Evolutionary conservation across 2,329 filamentous ascomycete species (phyloP), one percentile per base, ranked within the genome.

Genomic region (Colletotrichum sojae): DNA sequence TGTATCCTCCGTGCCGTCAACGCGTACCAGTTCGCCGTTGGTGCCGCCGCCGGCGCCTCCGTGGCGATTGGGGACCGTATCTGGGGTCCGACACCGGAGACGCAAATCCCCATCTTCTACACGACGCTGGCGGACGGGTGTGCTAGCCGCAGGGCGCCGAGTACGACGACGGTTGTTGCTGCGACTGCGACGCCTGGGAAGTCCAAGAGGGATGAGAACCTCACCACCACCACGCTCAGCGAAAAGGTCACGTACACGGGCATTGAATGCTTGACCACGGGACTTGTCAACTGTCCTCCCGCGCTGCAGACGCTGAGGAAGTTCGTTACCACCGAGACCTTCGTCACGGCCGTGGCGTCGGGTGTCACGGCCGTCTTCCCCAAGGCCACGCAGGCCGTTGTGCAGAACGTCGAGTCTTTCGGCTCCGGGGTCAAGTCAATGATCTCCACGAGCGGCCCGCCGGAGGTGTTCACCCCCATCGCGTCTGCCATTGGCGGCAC

Each of bases 21-120:
- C 70, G 78, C 80, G 2, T 90, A 88, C 73, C 77, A 82, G 12
- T 73, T 90, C 12, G 87, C 82, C 0, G 71, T 90, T 0, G 88
- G 88, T 16, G 88, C 85, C 5, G 80, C 79, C 1, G 86, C 86
- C 5, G 88, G 88, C 1, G 87, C 86, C 0, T 85, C 84, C 0
- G 72, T 89, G 0, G 81, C 76, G 2, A 57, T 88, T 5, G 77
- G 76, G 1, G 71, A 73, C 0, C 72, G 83, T 15, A 84, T 81
- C 0, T 90, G 85, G 85, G 88, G 87, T 0, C 86, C 86, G 0
- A 75, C 79, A 0, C 82, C 85, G 0, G 74, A 77, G 20, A 85
- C 83, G 0, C 80, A 82, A 12, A 80, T 84, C 3, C 84, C 87
- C 0, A 78, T 90, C 48, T 89, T 82, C 71, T 87, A 83, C 72